Base-by-base conservation (phyloP, 2,329 filamentous ascomycete species). In the Diaporthe citrichinensis region DNA sequence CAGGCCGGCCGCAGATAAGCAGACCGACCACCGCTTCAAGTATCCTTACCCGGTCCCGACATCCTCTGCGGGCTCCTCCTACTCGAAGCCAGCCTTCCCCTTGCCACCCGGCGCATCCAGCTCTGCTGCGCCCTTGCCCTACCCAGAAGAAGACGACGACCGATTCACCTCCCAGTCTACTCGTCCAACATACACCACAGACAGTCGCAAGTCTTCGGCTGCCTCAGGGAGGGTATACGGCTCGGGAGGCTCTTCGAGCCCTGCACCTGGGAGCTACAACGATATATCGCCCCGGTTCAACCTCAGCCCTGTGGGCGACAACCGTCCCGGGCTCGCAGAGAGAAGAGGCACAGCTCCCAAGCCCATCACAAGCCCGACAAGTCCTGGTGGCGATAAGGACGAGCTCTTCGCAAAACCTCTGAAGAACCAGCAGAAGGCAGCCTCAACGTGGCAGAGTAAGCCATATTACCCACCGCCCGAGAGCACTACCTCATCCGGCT, bases 281-380 rank as follows among this genome's bases (percentile, higher is more conserved):
- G 88, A 90, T 75, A 87, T 84, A 2, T 86, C 85, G 15, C 86
- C 88, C 78, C 89, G 91, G 67, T 85, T 93, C 80, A 88, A 89
- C 76, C 86, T 87, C 79, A 87, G 87, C 76, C 86, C 90, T 39
- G 82, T 86, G 79, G 87, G 93, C 80, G 87, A 89, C 82, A 90
- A 89, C 82, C 87, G 89, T 17, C 91, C 91, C 58, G 90, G 91
- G 67, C 87, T 98, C 76, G 95, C 95, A 25, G 95, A 98, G 86
- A 90, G 96, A 78, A 91, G 96, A 80, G 94, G 94, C 34, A 93
- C 93, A n/a, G 92, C 90, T 10, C 94, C 95, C 34, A 96, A 95
- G 81, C 94, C 95, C 65, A 88, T 98, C 68, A 94, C 95, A 74
- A 95, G 96, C 77, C 96, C 95, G 1, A 92, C 94, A 25, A 95